Evolutionary conservation across 257 asterid species (phyloP).

Genomic region (Fraxinus excelsior): DNA sequence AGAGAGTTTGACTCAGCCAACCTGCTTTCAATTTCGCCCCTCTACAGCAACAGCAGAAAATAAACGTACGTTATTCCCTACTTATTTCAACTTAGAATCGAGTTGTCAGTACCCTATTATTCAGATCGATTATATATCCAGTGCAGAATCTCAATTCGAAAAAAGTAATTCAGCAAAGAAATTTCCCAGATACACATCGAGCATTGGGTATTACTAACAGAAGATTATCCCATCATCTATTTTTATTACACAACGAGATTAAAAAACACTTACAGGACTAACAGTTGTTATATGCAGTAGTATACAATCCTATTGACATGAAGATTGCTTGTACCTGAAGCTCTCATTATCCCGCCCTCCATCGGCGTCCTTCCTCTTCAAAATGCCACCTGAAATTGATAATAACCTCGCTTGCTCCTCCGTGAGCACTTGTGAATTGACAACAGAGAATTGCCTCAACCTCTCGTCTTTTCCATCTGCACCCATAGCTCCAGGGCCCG

Average conservation of each 20-base stretch:
- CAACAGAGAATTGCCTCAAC: constrained; percentile 18
- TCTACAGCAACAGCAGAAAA: background rate
- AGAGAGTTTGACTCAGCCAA: background rate
- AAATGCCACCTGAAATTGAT: constrained; percentile 34
- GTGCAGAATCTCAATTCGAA: background rate
- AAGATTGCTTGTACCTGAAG: constrained; percentile 72
- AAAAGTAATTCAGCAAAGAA: background rate
- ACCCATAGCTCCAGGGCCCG: constrained; percentile 75
- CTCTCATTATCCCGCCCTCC: constrained; percentile 75
- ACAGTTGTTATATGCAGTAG: constrained; percentile 5
- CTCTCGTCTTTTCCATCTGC: constrained; percentile 47
- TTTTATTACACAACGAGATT: constrained; percentile 9
- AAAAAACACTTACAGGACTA: constrained; percentile 35
- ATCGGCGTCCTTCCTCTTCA: constrained; percentile 81
- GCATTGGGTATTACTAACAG: background rate
- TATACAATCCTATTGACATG: constrained; percentile 55
- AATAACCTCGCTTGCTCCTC: constrained; percentile 64
- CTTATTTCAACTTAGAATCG: background rate
- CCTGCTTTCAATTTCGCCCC: background rate
- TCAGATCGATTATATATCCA: background rate
- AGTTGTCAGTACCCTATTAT: background rate
- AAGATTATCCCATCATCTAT: background rate
- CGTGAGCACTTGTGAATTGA: constrained; percentile 21
- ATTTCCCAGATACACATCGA: background rate
- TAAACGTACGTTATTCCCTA: background rate